These are phyloP conservation scores for Populus davidiana DNA, from an alignment of 345 rosid species.

Conservation along the genomic window DNA sequence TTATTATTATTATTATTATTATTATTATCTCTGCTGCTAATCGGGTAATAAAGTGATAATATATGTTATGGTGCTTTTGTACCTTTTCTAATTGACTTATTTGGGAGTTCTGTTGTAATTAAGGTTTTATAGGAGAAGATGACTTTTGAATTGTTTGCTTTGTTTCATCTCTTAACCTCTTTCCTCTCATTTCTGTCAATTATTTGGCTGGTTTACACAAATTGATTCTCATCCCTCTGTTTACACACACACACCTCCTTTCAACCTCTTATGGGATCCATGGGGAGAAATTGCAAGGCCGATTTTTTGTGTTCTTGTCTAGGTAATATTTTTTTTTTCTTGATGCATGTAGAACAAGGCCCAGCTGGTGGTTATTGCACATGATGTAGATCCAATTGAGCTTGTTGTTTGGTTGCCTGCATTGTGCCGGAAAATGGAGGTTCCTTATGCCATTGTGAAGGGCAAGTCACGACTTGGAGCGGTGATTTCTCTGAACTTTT, in stretches of 20 bases:
- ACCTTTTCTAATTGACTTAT: neutral
- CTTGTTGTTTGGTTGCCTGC: slow-evolving; percentile 86
- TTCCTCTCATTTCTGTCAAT: neutral
- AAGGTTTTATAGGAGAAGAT: neutral
- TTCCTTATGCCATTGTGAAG: slow-evolving; percentile 78
- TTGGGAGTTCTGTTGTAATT: neutral
- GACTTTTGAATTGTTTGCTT: neutral
- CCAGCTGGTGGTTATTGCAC: slow-evolving; percentile 74
- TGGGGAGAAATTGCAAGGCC: neutral
- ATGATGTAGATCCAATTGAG: slow-evolving; percentile 85
- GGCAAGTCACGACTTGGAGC: slow-evolving; percentile 76
- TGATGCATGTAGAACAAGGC: slow-evolving; percentile 57
- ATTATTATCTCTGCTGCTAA: neutral
- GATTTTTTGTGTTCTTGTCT: neutral
- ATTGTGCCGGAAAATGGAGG: slow-evolving; percentile 84
- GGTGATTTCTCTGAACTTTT: slow-evolving; percentile 21
- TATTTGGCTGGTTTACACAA: neutral
- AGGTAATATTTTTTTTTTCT: neutral
- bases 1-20: rapidly evolving
- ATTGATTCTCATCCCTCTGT: neutral
- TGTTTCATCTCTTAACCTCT: neutral
- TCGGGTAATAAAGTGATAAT: neutral
- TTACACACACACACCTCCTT: neutral
- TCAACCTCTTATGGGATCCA: neutral
- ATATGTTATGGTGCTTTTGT: neutral